Conservation (phyloP, 2,329 filamentous ascomycete genomes). For the Aspergillus clavatus region DNA sequence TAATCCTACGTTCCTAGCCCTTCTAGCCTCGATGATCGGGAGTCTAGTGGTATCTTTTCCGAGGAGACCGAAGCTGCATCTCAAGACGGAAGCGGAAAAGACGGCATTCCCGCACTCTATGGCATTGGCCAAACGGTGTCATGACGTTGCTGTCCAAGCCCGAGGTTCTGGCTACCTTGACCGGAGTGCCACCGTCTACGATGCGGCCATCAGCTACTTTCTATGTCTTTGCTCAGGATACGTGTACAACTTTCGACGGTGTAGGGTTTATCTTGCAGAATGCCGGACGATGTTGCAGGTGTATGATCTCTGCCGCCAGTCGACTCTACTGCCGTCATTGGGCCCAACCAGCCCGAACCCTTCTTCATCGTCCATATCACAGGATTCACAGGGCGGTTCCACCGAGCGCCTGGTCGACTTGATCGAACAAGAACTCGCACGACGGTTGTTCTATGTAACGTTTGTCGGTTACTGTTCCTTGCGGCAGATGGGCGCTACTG, state of each 20-base stretch:
- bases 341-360: slow-evolving; percentile 21
- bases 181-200: slow-evolving; percentile 39
- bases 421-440: slow-evolving; percentile 47
- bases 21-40: slow-evolving; percentile 45
- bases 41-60: slow-evolving; percentile 43
- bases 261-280: slow-evolving; percentile 42
- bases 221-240: slow-evolving; percentile 40
- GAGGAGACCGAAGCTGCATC: slow-evolving; percentile 38
- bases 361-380: slow-evolving; percentile 18
- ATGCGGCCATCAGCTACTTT: slow-evolving; percentile 44
- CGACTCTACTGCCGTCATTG: slow-evolving; percentile 11
- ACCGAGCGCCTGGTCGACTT: slow-evolving; percentile 25
- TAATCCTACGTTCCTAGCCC: slow-evolving; percentile 40
- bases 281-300: slow-evolving; percentile 41
- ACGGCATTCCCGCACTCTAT: slow-evolving; percentile 41
- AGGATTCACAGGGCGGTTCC: slow-evolving; percentile 16
- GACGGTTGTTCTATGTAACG: slow-evolving; percentile 73
- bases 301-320: slow-evolving; percentile 33
- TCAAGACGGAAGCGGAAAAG: slow-evolving; percentile 36
- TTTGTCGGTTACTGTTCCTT: slow-evolving; percentile 73
- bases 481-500: slow-evolving; percentile 68
- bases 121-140: slow-evolving; percentile 40
- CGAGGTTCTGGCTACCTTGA: slow-evolving; percentile 43
- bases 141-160: slow-evolving; percentile 41
- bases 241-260: slow-evolving; percentile 35